These are phyloP conservation scores for Arxiozyma slooffiae DNA, from an alignment of 1,139 yeast species.

Conservation along the genomic window DNA sequence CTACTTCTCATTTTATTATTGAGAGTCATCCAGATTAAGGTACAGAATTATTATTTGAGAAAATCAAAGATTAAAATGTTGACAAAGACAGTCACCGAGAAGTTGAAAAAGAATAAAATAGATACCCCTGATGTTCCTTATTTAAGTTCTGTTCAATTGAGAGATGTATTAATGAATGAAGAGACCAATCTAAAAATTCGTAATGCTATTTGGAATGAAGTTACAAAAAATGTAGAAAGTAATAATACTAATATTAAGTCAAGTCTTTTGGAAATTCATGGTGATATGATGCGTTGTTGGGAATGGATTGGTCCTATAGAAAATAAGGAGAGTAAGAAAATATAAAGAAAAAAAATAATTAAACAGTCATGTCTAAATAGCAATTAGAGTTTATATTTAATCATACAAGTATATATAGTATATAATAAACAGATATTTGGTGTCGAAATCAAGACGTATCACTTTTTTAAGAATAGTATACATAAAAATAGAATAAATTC, in stretches of 20 bases:
- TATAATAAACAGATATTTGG: background rate
- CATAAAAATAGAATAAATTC: too few relatives aligned
- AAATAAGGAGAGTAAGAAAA: background rate
- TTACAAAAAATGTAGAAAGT: conserved; percentile 50
- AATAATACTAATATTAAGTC: conserved; percentile 35
- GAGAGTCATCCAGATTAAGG: conserved; percentile 31
- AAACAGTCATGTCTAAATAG: background rate
- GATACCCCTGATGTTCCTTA: conserved; percentile 30
- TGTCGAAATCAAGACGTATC: background rate
- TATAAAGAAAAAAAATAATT: background rate
- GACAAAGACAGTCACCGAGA: conserved; percentile 36
- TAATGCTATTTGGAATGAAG: conserved; percentile 53
- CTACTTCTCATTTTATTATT: conserved; percentile 23
- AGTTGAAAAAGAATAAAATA: conserved; percentile 35
- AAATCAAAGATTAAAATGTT: conserved; percentile 33
- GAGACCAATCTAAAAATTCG: conserved; percentile 38
- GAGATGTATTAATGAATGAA: conserved; percentile 54
- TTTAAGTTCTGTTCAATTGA: conserved; percentile 64
- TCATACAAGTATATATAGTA: too few relatives aligned
- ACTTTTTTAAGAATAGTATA: background rate
- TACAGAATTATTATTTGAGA: conserved; percentile 32
- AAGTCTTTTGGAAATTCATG: conserved; percentile 52
- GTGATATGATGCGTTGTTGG: conserved; percentile 85
- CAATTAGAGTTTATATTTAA: background rate
- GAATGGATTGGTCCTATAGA: conserved; percentile 56